A percentile compares a stretch with the other conserved stretches of the same genome.
Conservation (phyloP, 2,329 filamentous ascomycete species). For the Aspergillus candidus region DNA sequence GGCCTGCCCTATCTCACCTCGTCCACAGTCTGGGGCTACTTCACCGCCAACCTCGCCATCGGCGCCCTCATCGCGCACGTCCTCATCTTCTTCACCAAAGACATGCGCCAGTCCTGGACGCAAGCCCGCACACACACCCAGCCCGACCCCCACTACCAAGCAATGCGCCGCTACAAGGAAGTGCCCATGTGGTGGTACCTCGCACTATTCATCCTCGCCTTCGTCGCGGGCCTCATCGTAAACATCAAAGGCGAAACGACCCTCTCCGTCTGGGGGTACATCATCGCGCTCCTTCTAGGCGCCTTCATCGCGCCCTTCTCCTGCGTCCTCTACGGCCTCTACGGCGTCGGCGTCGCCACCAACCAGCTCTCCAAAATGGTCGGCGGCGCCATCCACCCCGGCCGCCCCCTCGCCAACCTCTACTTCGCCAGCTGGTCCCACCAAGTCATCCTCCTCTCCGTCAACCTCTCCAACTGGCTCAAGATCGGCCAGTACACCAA, state of each 20-base stretch:
- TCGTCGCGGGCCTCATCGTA: conserved; percentile 44
- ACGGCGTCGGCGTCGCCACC: conserved; percentile 15
- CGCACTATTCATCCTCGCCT: conserved; percentile 38
- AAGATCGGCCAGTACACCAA: conserved; percentile 39
- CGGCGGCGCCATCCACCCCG: conserved; percentile 19
- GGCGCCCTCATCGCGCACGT: conserved; percentile 22
- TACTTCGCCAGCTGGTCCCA: conserved; percentile 27
- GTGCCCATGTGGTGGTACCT: conserved; percentile 45
- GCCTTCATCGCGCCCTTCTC: conserved; percentile 46
- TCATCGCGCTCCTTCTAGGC: conserved; percentile 40
- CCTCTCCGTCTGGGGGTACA: conserved; percentile 44
- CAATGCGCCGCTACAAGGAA: conserved; percentile 23
- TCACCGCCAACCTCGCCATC: conserved; percentile 15
- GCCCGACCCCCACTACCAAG: conserved; percentile 19
- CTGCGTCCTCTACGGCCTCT: conserved; percentile 15
- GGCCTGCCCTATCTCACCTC: conserved; percentile 25
- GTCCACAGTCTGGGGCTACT: conserved; percentile 18
- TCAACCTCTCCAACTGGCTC: conserved; percentile 19
- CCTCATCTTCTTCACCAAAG: conserved; percentile 21
- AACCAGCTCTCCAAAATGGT: conserved; percentile 26
- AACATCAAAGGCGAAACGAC: conserved; percentile 44
- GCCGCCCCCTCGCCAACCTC: conserved; percentile 19
- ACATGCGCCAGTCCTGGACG: conserved; percentile 18
- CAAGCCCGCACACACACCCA: conserved; percentile 14
- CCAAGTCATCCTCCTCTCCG: conserved; percentile 21